These are phyloP conservation scores for Claviceps paspali DNA, from an alignment of 2,329 filamentous ascomycete species.

Conservation along the genomic window DNA sequence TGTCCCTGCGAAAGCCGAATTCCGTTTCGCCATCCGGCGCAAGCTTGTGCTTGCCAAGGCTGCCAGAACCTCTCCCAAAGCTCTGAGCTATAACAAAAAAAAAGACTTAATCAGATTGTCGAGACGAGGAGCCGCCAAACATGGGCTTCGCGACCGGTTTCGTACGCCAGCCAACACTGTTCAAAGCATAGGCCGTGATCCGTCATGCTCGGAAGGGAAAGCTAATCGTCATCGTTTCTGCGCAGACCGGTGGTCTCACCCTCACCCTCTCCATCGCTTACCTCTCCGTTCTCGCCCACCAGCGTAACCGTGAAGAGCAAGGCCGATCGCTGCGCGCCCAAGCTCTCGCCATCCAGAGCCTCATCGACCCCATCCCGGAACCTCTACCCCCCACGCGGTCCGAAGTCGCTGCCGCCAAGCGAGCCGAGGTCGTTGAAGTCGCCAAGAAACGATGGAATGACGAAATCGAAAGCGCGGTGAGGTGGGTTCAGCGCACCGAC, in stretches of 20 bases:
- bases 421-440: slow-evolving; percentile 44
- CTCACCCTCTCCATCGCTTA: slow-evolving; percentile 61
- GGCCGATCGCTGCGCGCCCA: slow-evolving; percentile 41
- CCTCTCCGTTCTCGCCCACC: slow-evolving; percentile 54
- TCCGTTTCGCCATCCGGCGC: background rate
- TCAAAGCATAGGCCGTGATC: no score
- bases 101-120: background rate
- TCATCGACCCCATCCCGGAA: slow-evolving; percentile 33
- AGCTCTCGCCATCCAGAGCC: slow-evolving; percentile 34
- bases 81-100: background rate
- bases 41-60: background rate
- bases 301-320: slow-evolving; percentile 48
- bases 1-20: background rate
- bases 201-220: background rate
- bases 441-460: slow-evolving; percentile 68
- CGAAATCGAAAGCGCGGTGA: slow-evolving; percentile 52
- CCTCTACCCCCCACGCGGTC: slow-evolving; percentile 34
- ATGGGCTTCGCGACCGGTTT: slow-evolving; percentile 68
- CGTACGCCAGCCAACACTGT: slow-evolving; percentile 28
- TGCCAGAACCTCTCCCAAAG: slow-evolving; percentile 16
- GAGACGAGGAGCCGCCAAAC: slow-evolving; percentile 6
- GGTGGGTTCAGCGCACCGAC: slow-evolving; percentile 49
- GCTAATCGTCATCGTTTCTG: background rate
- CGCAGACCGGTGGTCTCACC: slow-evolving; percentile 58
- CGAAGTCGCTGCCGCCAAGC: slow-evolving; percentile 34